Base-by-base conservation (phyloP, 495 filamentous ascomycete species). In the Neurospora sp. region DNA sequence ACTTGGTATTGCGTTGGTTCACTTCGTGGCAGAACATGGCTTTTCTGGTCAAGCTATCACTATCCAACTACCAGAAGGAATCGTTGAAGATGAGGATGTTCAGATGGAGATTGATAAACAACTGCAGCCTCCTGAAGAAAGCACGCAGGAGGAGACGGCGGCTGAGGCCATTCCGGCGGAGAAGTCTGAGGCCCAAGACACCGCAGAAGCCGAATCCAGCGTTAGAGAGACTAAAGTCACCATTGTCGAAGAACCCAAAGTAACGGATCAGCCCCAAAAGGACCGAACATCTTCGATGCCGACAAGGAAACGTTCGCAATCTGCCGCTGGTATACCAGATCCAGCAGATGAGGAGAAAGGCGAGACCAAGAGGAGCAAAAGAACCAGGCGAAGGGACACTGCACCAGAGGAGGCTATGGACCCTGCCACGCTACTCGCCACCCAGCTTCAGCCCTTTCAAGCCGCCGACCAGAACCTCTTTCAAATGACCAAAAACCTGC, bases 381-480 rank as follows among this genome's bases (percentile, higher is more conserved):
- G 94, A 69, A 93, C 92, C 38, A 88, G 93, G 74, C 90, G 92
- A 38, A 88, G 93, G 42, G 93, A 94, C 70, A 92, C 90, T 7
- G 89, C 89, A 73, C 88, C 87, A 74, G 93, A 92, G 6, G 92
- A 93, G 31, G 87, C 81, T 5, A 86, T 91, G 74, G 91, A 94
- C 73, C 87, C 89, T 40, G 85, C 86, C n/a, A 91, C 89, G 12
- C 89, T 92, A 72, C 89, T 90, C 72, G 90, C 92, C 70, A 90
- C 91, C 70, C 89, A 92, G 71, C 81, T 96, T 5, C 88, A 91
- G 75, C 83, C 86, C 0, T 91, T 89, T 70, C 84, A 89, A 66
- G 86, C 90, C 72, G 91, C 91, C 7, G 94, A 97, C 79, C 87
- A 92, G 71, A 89, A 89, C 79, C 85, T 95, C 70, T 96, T 96